Evolutionary conservation across 768 basidiomycete species (phyloP), one percentile per base, ranked within the genome.

Genomic region (Tylopilus subfusipes): DNA sequence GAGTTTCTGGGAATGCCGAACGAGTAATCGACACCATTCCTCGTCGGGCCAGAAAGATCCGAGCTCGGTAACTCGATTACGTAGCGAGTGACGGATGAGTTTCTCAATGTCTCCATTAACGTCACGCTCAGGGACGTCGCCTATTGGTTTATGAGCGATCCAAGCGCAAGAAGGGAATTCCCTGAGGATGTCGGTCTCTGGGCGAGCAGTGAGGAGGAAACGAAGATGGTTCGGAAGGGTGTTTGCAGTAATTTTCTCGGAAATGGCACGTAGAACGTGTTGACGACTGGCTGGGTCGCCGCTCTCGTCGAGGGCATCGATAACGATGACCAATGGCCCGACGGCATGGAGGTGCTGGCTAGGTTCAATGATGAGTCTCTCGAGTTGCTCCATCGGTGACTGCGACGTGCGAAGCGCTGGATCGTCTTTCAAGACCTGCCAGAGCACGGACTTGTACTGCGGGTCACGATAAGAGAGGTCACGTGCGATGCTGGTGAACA

Each of bases 261-360:
- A n/a, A n/a, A 66, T 29, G 25, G 53, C 39, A 6, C 11, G 4
- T 16, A 73, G 60, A 21, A 68, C 53, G 3, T 34, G 39, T n/a
- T 33, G 22, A 14, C 60, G 62, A 42, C 19, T 8, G 7, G 24
- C 38, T 18, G 21, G 16, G 18, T 61, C 42, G 12, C 56, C 59
- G 24, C 61, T 60, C 27, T 60, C 57, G 42, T 68, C 65, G 13
- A 71, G 53, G 10, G 53, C 68, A 40, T 73, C 72, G 14, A 72
- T 61, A 34, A 73, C 59, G 27, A 70, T 50, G 18, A 71, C 34
- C 2, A 70, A 45, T 9, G 70, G 68, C 2, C 63, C 62, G 34
- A 61, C 24, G 21, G 54, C 40, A 7, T 55, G 54, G 18, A 68
- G 19, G 10, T 50, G 19, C 27, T 34, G 10, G 9, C 57, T 54